Base-by-base conservation (phyloP, 345 rosid genomes). In the Eucalyptus coolabah region DNA sequence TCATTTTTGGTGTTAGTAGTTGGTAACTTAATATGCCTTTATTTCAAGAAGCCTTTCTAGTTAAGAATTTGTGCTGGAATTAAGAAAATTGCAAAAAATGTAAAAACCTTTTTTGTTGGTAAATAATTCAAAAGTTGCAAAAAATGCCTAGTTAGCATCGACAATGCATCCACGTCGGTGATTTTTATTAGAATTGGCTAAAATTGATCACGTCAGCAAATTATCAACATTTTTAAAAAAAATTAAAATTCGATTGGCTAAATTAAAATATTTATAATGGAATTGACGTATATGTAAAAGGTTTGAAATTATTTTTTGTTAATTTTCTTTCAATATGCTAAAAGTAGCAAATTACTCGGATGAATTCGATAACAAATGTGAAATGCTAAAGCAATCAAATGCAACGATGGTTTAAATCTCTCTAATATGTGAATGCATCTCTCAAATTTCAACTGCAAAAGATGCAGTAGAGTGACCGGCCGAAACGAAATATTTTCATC, bases 111-210 rank as follows among this genome's bases (percentile, higher is more conserved):
- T 53, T 53, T 19, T 8, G 59, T 53, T 19, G 59, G 11, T 53
- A 19, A 56, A 24, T 56, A 56, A 24, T 56, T 23, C 63, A 4
- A 24, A 56, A 56, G 1, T 56, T 56, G 30, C 63, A 56, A 56
- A 56, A 56, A 23, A 9, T 24, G 28, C 13, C 6, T 5, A 1
- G 12, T 56, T 56, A 24, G 63, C 13, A 4, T 1, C 28, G 1
- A 4, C 28, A 24, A 56, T 56, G 6, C 6, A 56, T 56, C 30
- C 3, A 24, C 30, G 1, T 1, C 3, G 0, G 30, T 56, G 3
- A 56, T 56, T 56, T 23, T 6, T 10, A 56, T 24, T 24, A 56
- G 1, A 56, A 24, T 56, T 56, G 3, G 1, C 6, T 2, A 56
- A 2, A 2, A 23, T 24, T 9, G 13, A 56, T 24, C 5, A 2